Evolutionary conservation across 2,329 filamentous ascomycete species (phyloP).

Genomic region (Onygena corvina): DNA sequence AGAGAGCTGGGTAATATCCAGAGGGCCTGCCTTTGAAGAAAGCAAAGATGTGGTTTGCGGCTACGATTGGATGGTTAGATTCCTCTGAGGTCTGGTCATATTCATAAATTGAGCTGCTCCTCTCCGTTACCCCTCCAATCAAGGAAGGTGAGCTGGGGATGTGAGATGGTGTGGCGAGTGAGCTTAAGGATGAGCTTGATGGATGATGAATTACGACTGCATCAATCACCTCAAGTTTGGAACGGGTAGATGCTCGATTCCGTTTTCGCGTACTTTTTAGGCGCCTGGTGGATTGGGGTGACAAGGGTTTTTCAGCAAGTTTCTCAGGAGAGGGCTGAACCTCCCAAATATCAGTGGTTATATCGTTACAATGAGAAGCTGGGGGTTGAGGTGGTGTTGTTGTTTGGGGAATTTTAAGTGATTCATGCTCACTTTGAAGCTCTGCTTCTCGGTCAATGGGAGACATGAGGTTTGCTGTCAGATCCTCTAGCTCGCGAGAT

Average conservation of each 20-base stretch:
- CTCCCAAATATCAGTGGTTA: slow-evolving; percentile 26
- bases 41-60: slow-evolving; percentile 46
- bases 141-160: neutral
- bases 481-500: slow-evolving; percentile 61
- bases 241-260: neutral
- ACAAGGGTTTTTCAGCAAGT: slow-evolving; percentile 3
- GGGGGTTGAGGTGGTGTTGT: neutral
- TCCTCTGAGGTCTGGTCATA: neutral
- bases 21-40: slow-evolving; percentile 45
- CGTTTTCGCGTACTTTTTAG: neutral
- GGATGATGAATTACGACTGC: slow-evolving; percentile 11
- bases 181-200: slow-evolving; percentile 11
- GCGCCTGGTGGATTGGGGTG: neutral
- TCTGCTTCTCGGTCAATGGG: neutral
- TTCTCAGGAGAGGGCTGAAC: slow-evolving; percentile 26
- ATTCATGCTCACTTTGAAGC: no score
- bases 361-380: neutral
- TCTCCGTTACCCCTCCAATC: neutral
- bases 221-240: neutral
- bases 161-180: neutral
- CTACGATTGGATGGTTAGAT: slow-evolving; percentile 18
- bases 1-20: slow-evolving; percentile 51
- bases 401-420: neutral
- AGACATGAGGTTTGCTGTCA: slow-evolving; percentile 68
- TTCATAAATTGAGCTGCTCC: neutral